Evolutionary conservation across 306 rosid genomes (phyloP).

Genomic region (Fragaria vesca): DNA sequence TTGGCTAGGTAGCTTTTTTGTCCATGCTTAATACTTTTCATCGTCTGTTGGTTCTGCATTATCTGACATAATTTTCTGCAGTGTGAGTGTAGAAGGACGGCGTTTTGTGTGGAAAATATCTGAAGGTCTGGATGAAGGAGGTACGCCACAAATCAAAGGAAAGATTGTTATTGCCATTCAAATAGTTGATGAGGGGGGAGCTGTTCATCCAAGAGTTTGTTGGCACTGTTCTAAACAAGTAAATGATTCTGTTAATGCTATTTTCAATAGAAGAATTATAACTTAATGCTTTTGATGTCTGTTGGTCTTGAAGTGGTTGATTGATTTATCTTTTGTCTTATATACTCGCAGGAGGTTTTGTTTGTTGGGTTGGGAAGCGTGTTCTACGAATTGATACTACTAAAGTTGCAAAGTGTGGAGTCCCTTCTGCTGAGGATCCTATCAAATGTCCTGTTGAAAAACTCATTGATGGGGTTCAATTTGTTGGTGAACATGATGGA

Average conservation of each 20-base stretch:
- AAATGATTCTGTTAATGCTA: slow-evolving; percentile 21
- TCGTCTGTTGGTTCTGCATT: slow-evolving; percentile 15
- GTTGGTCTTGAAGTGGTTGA: slow-evolving; percentile 8
- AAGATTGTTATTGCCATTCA: slow-evolving; percentile 73
- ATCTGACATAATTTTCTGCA: slow-evolving; percentile 44
- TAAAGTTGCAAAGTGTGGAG: slow-evolving; percentile 76
- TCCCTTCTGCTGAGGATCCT: slow-evolving; percentile 71
- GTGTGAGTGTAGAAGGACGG: slow-evolving; percentile 88
- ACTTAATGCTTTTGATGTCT: neutral
- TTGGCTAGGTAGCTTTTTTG: slow-evolving; percentile 75
- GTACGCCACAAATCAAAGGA: slow-evolving; percentile 81
- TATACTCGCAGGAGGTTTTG: slow-evolving; percentile 71
- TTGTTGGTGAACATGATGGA: slow-evolving; percentile 88
- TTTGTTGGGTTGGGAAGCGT: slow-evolving; percentile 87
- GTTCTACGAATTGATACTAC: slow-evolving; percentile 87
- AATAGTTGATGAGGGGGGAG: slow-evolving; percentile 70
- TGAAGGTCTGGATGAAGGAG: slow-evolving; percentile 94
- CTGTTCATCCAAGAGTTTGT: slow-evolving; percentile 83
- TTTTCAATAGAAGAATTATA: neutral
- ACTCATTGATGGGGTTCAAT: slow-evolving; percentile 89
- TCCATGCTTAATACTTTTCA: neutral
- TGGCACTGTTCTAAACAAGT: slow-evolving; percentile 99
- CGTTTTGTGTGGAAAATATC: slow-evolving; percentile 91
- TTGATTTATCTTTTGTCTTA: neutral
- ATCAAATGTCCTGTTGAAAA: slow-evolving; percentile 73